These are phyloP conservation scores for Infundibulicybe gibba DNA, from an alignment of 768 basidiomycete genomes.

Conservation along the genomic window DNA sequence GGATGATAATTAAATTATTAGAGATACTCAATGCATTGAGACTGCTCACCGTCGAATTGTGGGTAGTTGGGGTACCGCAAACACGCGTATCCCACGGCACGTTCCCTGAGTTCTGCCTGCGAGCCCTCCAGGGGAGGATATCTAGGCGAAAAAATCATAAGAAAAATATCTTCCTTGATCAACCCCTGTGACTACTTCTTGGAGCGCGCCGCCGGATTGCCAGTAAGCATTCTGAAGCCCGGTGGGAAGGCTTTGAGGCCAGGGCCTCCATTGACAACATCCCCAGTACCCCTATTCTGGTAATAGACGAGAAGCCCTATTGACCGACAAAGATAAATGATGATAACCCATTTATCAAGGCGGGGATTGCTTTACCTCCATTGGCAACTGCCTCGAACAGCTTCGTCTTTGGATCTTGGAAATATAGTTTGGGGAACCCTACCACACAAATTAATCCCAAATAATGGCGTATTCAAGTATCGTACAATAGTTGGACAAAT, in stretches of 20 bases:
- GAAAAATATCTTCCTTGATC: neutral
- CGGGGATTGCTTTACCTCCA: constrained; percentile 21
- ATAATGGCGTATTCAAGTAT: neutral
- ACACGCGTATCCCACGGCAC: constrained; percentile 36
- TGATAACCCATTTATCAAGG: neutral
- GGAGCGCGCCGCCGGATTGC: constrained; percentile 31
- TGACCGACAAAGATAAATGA: neutral
- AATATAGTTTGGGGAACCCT: constrained; percentile 42
- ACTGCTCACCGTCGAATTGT: constrained; percentile 22
- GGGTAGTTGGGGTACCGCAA: constrained; percentile 28
- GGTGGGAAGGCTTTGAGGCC: constrained; percentile 40
- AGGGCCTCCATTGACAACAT: constrained; percentile 31
- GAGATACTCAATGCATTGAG: neutral
- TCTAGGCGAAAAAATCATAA: constrained; percentile 8
- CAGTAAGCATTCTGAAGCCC: constrained; percentile 39
- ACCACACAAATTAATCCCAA: neutral
- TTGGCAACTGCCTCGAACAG: constrained; percentile 32
- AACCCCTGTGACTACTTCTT: constrained; percentile 20
- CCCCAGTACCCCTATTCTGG: constrained; percentile 35
- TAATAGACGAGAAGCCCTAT: constrained; percentile 36
- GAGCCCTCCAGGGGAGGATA: constrained; percentile 26
- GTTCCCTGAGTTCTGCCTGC: constrained; percentile 35
- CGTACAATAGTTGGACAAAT: constrained; percentile 37
- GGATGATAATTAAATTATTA: neutral
- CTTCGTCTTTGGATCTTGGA: constrained; percentile 33